Conservation (phyloP, 495 filamentous ascomycete species). For the Aspergillus nidulans region DNA sequence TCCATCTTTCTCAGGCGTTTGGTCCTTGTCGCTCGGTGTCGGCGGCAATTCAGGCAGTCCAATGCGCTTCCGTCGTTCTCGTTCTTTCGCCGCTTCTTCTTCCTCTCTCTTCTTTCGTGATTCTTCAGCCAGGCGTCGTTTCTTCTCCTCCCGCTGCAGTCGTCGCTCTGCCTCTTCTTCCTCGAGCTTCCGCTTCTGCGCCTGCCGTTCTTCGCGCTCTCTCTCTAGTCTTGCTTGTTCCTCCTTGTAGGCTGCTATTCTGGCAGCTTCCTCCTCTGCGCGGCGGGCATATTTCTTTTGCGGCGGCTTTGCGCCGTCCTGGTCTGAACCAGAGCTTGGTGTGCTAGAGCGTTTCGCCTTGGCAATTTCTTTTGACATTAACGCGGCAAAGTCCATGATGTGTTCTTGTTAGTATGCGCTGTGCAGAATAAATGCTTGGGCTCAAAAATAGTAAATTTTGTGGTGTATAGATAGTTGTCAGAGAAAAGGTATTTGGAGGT, state of each 20-base stretch:
- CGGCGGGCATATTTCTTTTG: constrained; percentile 81
- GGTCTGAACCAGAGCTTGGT: constrained; percentile 16
- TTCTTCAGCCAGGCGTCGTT: constrained; percentile 74
- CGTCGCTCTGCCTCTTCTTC: constrained; percentile 73
- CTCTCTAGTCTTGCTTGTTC: constrained; percentile 67
- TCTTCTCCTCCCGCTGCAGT: constrained; percentile 71
- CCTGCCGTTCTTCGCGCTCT: constrained; percentile 60
- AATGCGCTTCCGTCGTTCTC: constrained; percentile 48
- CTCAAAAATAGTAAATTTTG: not conserved
- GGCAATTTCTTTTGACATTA: constrained; percentile 87
- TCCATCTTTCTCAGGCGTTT: constrained; percentile 31
- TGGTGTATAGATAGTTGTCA: not conserved
- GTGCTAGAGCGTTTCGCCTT: constrained; percentile 57
- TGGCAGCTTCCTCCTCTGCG: constrained; percentile 78
- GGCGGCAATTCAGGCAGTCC: constrained; percentile 70
- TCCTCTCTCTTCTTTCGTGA: constrained; percentile 63
- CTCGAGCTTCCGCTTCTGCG: constrained; percentile 82
- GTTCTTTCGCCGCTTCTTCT: constrained; percentile 56
- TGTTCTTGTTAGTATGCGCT: not conserved
- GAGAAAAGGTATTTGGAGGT: not conserved
- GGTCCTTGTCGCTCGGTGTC: constrained; percentile 37
- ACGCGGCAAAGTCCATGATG: constrained; percentile 87
- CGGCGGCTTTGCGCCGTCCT: constrained; percentile 29
- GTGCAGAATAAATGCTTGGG: not conserved
- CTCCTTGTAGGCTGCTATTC: constrained; percentile 72